Evolutionary conservation across 441 rosid species (phyloP).

Genomic region (Pelargonium exstipulatum): DNA sequence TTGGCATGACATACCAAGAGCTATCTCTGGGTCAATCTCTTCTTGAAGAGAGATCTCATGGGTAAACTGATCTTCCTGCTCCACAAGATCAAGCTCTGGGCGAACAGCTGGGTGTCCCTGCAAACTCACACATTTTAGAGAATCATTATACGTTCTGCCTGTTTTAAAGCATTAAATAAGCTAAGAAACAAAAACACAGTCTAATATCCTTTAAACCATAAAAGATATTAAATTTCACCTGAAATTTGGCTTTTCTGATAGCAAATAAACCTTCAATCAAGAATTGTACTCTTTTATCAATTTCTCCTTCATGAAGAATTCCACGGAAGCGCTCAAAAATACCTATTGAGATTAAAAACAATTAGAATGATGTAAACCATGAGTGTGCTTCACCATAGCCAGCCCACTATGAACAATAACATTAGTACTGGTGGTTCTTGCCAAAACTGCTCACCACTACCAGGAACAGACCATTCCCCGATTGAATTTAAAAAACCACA

Average conservation of each 20-base stretch:
- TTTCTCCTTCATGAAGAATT: slow-evolving; percentile 94
- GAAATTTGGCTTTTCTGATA: slow-evolving; percentile 73
- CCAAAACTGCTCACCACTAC: no score
- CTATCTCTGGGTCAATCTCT: slow-evolving; percentile 59
- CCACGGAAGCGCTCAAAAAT: slow-evolving; percentile 91
- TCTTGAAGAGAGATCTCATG: slow-evolving; percentile 70
- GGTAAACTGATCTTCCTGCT: slow-evolving; percentile 69
- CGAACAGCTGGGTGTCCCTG: slow-evolving; percentile 92
- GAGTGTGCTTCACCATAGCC: neutral
- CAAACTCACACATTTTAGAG: slow-evolving; percentile 21
- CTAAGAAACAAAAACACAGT: neutral
- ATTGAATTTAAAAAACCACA: no score
- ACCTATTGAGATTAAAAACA: slow-evolving; percentile 38
- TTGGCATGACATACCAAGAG: slow-evolving; percentile 50
- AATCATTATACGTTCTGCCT: slow-evolving; percentile 10
- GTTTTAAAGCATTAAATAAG: neutral
- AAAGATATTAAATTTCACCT: slow-evolving; percentile 36
- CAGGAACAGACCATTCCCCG: neutral
- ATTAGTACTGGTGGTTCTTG: no score
- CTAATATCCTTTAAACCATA: neutral
- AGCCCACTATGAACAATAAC: no score
- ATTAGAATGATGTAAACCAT: slow-evolving; percentile 1
- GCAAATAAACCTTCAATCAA: slow-evolving; percentile 88
- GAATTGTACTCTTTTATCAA: slow-evolving; percentile 85
- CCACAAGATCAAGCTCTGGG: slow-evolving; percentile 83